Evolutionary conservation across 331 rosid genomes (phyloP), one percentile per base, ranked within the genome.

Genomic region (Quercus phellos): DNA sequence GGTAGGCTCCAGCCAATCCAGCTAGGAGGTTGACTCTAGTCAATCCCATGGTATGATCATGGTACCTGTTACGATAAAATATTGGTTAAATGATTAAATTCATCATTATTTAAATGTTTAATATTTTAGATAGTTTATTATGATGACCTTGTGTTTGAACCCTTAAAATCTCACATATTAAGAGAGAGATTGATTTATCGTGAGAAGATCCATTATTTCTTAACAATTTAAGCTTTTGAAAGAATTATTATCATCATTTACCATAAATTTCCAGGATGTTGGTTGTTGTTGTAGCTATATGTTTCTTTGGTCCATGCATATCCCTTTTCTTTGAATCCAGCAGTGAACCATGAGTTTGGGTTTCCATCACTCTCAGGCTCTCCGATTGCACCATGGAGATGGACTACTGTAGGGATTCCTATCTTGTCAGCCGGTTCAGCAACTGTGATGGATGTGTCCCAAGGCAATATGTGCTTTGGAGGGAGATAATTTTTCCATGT

Each of bases 11-110:
- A 30, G 86, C 3, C 29, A 94, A 81, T 64, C 98, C 98, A 9
- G 98, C 97, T 0, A 94, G 76, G 46, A 94, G 87, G 82, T 94
- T 94, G 89, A 88, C 82, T 29, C 87, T 61, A 7, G 99, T 92
- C 90, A 92, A 88, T 5, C 99, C 98, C 90, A 92, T 75, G 46
- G 99, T 90, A 35, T 94, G 99, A 55, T 94, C 98, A 51, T 94
- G 99, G 78, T 94, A 94, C 99, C 97, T 35, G 6, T 35, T 35
- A 35, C 10, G 6, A 35, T 6, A 6, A 35, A 35, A 35, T 35
- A 35, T 1, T 35, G 2, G 9, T 35, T 6, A 35, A 35, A 35
- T 35, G 0, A 35, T 35, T 6, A 35, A 35, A 35, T 35, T 35
- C 0, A 6, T 35, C 0, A 35, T 35, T 35, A 35, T 35, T 35